A percentile compares a stretch with the other conserved stretches of the same genome.
Evolutionary conservation across 2,329 filamentous ascomycete species (phyloP).

Genomic region (Rugonectria rugulosa): DNA sequence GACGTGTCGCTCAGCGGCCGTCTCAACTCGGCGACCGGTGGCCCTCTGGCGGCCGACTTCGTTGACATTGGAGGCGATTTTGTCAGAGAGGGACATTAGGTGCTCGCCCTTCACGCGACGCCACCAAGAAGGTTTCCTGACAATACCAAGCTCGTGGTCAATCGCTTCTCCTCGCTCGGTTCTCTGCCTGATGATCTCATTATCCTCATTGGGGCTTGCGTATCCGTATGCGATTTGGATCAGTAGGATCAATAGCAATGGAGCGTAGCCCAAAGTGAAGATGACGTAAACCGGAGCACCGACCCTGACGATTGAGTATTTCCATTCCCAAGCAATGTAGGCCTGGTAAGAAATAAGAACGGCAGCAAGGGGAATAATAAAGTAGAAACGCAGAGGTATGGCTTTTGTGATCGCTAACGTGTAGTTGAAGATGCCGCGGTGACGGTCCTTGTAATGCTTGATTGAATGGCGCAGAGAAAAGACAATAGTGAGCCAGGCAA

Average conservation of each 20-base stretch:
- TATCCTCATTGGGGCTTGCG: conserved; percentile 74
- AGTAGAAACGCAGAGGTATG: conserved; percentile 64
- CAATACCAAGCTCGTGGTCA: conserved; percentile 69
- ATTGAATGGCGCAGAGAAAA: conserved; percentile 74
- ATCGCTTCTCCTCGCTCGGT: conserved; percentile 61
- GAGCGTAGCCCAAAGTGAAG: conserved; percentile 69
- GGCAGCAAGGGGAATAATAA: conserved; percentile 61
- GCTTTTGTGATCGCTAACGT: conserved; percentile 58
- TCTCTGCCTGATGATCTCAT: conserved; percentile 69
- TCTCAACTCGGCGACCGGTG: conserved; percentile 51
- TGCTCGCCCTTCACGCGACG: conserved; percentile 57
- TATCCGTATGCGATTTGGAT: conserved; percentile 65
- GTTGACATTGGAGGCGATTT: conserved; percentile 61
- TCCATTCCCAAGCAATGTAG: conserved; percentile 65
- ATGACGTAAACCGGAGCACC: conserved; percentile 61
- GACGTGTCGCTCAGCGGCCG: conserved; percentile 47
- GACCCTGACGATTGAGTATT: conserved; percentile 64
- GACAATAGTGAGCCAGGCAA: conserved; percentile 67
- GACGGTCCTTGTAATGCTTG: conserved; percentile 69
- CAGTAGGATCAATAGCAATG: conserved; percentile 63
- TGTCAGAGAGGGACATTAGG: conserved; percentile 56
- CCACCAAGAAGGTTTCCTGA: conserved; percentile 74
- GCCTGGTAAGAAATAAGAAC: conserved; percentile 67
- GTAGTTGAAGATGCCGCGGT: conserved; percentile 60
- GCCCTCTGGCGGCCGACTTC: conserved; percentile 60